Percentiles rank a stretch among this genome's conserved stretches.
Evolutionary conservation across 495 filamentous ascomycete genomes (phyloP).

Genomic region (Pseudomonodictys pantanalensis): DNA sequence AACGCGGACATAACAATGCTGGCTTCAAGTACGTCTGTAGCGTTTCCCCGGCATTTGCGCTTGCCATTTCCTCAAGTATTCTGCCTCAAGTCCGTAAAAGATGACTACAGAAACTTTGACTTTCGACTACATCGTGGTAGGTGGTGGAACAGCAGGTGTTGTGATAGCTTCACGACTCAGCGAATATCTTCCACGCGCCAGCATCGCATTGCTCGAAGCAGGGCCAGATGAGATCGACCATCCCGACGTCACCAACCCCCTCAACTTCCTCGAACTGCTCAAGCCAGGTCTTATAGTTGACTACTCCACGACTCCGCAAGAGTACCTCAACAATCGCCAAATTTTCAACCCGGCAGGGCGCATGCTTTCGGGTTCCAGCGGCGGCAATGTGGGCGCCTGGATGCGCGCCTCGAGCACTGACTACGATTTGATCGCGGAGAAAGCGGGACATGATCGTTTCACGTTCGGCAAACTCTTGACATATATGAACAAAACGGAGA

Average conservation of each 20-base stretch:
- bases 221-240: conserved; percentile 1
- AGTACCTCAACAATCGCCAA: background rate
- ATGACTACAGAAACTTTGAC: too few relatives aligned
- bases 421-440: conserved; percentile 53
- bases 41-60: too few relatives aligned
- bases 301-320: conserved; percentile 11
- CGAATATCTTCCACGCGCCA: background rate
- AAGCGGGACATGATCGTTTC: conserved; percentile 48
- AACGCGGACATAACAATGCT: too few relatives aligned
- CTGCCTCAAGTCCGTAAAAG: too few relatives aligned
- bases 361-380: conserved; percentile 57
- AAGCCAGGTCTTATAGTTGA: background rate
- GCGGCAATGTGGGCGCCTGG: conserved; percentile 64
- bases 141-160: background rate
- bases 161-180: conserved; percentile 8
- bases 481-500: conserved; percentile 32
- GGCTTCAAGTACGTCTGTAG: too few relatives aligned
- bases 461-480: conserved; percentile 47
- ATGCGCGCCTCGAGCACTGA: conserved; percentile 56
- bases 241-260: background rate
- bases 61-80: too few relatives aligned
- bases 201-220: background rate
- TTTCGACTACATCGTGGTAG: background rate
- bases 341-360: conserved; percentile 41
- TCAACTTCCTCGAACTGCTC: background rate